A percentile compares a stretch with the other conserved stretches of the same genome.
Evolutionary conservation across 768 basidiomycete species (phyloP).

Genomic region (Pulveroboletus frians): DNA sequence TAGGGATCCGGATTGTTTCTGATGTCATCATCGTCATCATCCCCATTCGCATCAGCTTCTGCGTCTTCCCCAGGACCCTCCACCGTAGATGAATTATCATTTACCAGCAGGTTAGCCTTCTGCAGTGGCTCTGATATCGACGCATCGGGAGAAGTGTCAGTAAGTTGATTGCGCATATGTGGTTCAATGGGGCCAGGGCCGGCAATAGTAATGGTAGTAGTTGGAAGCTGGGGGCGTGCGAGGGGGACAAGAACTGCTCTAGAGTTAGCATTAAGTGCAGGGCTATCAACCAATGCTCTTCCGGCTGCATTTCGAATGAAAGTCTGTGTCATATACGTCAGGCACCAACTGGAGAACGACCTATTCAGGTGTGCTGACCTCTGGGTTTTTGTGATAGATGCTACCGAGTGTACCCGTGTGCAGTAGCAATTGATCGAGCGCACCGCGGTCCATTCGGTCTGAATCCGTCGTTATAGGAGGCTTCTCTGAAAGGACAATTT

Average conservation of each 20-base stretch:
- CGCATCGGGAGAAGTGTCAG: constrained; percentile 20
- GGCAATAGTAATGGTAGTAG: constrained; percentile 41
- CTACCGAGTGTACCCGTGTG: constrained; percentile 93
- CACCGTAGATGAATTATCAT: constrained; percentile 6
- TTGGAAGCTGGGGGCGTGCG: constrained; percentile 46
- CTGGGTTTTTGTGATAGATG: constrained; percentile 97
- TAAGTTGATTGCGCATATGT: constrained; percentile 21
- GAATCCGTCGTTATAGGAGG: constrained; percentile 98
- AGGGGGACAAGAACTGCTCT: constrained; percentile 64
- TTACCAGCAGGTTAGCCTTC: constrained; percentile 15
- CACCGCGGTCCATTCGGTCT: constrained; percentile 94
- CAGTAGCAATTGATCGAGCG: constrained; percentile 88
- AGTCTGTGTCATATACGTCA: constrained; percentile 46
- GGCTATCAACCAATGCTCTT: constrained; percentile 79
- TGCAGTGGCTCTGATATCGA: constrained; percentile 31
- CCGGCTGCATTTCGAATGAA: constrained; percentile 90
- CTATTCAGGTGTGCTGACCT: constrained; percentile 43
- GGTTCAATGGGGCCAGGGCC: constrained; percentile 48
- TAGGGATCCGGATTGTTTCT: constrained; percentile 62
- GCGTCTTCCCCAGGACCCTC: constrained; percentile 20
- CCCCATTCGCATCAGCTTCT: constrained; percentile 26
- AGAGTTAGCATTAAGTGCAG: constrained; percentile 82
- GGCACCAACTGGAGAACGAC: constrained; percentile 1
- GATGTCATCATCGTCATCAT: constrained; percentile 41
- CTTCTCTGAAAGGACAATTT: constrained; percentile 89